Conservation (phyloP, 495 filamentous ascomycete species). For the Aspergillus campestris region DNA sequence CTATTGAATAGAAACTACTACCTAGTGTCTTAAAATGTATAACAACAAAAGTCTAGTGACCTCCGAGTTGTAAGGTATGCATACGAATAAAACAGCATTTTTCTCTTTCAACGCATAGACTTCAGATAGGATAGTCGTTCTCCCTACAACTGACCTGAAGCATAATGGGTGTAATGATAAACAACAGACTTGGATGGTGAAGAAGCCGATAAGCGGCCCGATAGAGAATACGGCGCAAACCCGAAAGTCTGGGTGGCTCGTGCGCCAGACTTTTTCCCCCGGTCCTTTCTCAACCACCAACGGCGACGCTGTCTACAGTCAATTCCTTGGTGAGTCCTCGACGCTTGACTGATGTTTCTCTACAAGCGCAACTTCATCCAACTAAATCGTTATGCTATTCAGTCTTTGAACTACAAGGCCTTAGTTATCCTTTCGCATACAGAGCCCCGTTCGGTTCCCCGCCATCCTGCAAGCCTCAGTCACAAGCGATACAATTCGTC, state of each 20-base stretch:
- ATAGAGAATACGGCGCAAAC: not conserved
- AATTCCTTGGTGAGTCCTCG: not conserved
- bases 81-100: too few relatives aligned
- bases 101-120: too few relatives aligned
- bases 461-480: not conserved
- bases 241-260: not conserved
- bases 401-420: too few relatives aligned
- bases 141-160: too few relatives aligned
- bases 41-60: not conserved
- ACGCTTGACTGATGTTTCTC: not conserved
- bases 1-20: not conserved
- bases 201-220: not conserved
- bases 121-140: too few relatives aligned
- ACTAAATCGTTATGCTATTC: too few relatives aligned
- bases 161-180: too few relatives aligned
- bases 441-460: not conserved
- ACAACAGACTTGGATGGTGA: too few relatives aligned
- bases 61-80: too few relatives aligned
- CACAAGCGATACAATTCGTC: not conserved
- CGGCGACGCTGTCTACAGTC: too few relatives aligned
- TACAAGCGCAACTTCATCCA: too few relatives aligned
- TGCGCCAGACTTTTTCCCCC: not conserved
- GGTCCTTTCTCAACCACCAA: not conserved
- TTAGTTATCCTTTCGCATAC: too few relatives aligned
- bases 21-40: constrained; percentile 7